Base-by-base conservation (phyloP, 768 basidiomycete genomes). In the Neoboletus magnificus region DNA sequence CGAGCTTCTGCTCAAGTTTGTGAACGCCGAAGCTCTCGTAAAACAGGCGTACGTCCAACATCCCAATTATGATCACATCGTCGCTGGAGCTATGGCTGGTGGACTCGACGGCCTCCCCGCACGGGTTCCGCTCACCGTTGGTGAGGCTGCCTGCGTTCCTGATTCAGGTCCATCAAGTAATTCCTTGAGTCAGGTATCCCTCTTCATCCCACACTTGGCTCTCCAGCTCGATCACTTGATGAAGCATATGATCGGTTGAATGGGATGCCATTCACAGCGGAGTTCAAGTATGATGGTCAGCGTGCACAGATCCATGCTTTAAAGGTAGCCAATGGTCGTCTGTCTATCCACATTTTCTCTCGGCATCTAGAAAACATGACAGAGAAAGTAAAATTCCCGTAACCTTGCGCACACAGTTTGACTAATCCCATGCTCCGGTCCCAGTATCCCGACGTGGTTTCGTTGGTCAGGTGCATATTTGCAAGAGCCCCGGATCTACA, bases 311-410 rank as follows among this genome's bases (percentile, higher is more conserved):
- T 90, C n/a, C 89, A 91, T 66, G 86, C 78, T 13, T 55, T 58
- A 52, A 60, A 54, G 46, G 64, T 50, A 41, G 68, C 59, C 58
- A 65, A 65, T 15, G 62, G 68, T 4, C 61, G 66, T 12, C 50
- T 65, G 30, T 63, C 60, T 11, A 79, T 91, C 40, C 81, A 83
- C 50, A 77, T 95, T 47, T 96, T 96, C 74, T 91, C 89, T 56
- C 84, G 93, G 52, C 91, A 93, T 75, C 75, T 96, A 32, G 92
- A 95, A 73, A 86, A 93, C 64, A 94, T 94, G 93, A 93, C 91
- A 1, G 82, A 84, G 56, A 94, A 96, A 78, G 89, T 83, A 66
- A 59, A 66, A 47, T 48, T 37, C 44, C 23, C 40, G 35, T 56
- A 25, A 33, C 44, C 16, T 50, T 41, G 45, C 43, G 33, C 33